Evolutionary conservation across 805 yeast species (phyloP).

Genomic region (Metschnikowia santaceciliae): DNA sequence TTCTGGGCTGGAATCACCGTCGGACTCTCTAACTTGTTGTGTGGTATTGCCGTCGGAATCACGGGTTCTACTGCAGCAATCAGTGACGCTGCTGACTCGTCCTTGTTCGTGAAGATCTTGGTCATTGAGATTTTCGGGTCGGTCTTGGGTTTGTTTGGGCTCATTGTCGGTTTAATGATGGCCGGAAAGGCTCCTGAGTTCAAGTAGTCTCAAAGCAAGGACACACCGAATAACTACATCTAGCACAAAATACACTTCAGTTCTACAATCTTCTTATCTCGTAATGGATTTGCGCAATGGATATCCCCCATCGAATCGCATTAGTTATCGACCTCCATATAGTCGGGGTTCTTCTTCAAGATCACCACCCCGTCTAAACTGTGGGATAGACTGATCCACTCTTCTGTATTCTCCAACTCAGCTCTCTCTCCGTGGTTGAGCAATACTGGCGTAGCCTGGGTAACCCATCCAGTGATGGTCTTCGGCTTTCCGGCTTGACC

Average conservation of each 20-base stretch:
- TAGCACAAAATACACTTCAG: conserved; percentile 1
- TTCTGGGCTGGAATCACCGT: conserved; percentile 99
- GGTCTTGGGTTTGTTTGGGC: conserved; percentile 90
- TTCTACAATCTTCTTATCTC: background rate
- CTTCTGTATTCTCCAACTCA: conserved; percentile 85
- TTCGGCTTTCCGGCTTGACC: conserved; percentile 99
- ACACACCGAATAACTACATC: background rate
- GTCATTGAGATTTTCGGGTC: conserved; percentile 98
- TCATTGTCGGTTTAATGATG: conserved; percentile 95
- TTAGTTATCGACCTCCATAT: conserved; percentile 53
- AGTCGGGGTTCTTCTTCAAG: conserved; percentile 85
- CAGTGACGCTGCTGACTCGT: conserved; percentile 95
- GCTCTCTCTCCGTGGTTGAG: conserved; percentile 94
- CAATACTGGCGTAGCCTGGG: conserved; percentile 95
- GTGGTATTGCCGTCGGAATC: conserved; percentile 96
- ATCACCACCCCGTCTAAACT: conserved; percentile 92
- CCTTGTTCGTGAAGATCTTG: conserved; percentile 90
- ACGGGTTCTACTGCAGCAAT: conserved; percentile 99
- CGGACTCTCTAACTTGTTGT: conserved; percentile 85
- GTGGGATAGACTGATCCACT: conserved; percentile 76
- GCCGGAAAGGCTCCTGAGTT: conserved; percentile 93
- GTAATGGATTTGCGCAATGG: background rate
- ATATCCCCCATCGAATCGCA: background rate
- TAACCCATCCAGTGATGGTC: conserved; percentile 99
- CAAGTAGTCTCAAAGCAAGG: conserved; percentile 34